Conservation (phyloP, 202 grass and related monocot species). For the Zizania palustris region DNA sequence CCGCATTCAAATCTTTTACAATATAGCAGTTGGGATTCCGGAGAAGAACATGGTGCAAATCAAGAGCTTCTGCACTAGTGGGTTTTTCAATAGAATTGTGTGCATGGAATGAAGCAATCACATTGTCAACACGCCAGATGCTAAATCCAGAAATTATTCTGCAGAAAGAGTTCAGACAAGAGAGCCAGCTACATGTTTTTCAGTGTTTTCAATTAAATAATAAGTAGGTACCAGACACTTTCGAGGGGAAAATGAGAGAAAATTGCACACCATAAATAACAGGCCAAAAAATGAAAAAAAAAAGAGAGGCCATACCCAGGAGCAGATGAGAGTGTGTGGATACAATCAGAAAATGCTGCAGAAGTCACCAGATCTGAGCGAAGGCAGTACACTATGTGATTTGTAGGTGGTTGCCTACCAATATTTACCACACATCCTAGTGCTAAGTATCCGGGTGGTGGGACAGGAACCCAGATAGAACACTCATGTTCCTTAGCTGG, state of each 20-base stretch:
- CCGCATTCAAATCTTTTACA: constrained; percentile 53
- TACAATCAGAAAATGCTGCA: constrained; percentile 79
- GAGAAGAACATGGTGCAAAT: constrained; percentile 91
- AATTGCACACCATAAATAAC: constrained; percentile 25
- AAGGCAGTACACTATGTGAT: constrained; percentile 85
- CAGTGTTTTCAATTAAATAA: constrained; percentile 15
- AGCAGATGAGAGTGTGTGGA: constrained; percentile 51
- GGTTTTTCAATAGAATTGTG: constrained; percentile 79
- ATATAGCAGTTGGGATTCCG: constrained; percentile 72
- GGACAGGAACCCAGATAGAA: constrained; percentile 92
- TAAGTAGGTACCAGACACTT: constrained; percentile 22
- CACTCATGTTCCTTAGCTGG: constrained; percentile 58
- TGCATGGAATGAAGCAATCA: constrained; percentile 70
- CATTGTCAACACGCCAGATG: constrained; percentile 92
- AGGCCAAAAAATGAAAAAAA: constrained; percentile 29
- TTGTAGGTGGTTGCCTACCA: constrained; percentile 79
- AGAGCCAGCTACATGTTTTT: constrained; percentile 5
- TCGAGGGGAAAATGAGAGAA: constrained; percentile 2
- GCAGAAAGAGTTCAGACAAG: constrained; percentile 28
- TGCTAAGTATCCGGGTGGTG: constrained; percentile 79
- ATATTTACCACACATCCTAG: constrained; percentile 84
- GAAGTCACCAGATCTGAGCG: constrained; percentile 87
- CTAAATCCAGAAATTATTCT: constrained; percentile 73
- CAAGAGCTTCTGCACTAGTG: constrained; percentile 51
- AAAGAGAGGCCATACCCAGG: constrained; percentile 53